These are phyloP conservation scores for Talaromyces sp. DNA, from an alignment of 2,329 filamentous ascomycete genomes.

Conservation along the genomic window DNA sequence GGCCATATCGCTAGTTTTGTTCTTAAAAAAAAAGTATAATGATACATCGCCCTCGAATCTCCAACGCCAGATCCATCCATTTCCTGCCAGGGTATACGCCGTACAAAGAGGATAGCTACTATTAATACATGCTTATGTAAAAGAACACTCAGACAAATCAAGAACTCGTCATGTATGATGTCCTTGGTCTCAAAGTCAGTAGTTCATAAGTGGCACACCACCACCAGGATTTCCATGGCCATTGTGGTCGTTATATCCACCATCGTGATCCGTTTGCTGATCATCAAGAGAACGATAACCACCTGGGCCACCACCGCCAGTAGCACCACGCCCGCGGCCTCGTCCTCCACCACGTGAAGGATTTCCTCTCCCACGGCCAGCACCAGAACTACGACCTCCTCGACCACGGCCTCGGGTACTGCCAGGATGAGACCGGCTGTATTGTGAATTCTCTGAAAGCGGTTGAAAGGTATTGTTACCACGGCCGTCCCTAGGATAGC, in stretches of 20 bases:
- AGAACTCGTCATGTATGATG: not conserved
- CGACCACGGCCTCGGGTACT: slow-evolving; percentile 40
- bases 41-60: not conserved
- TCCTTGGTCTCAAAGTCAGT: slow-evolving; percentile 17
- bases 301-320: slow-evolving; percentile 36
- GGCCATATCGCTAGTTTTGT: too few relatives aligned
- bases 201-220: slow-evolving; percentile 33
- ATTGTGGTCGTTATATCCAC: slow-evolving; percentile 21
- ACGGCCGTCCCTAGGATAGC: slow-evolving; percentile 28
- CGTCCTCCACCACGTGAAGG: slow-evolving; percentile 32
- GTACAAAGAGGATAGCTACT: not conserved
- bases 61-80: not conserved
- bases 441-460: slow-evolving; percentile 18
- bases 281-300: slow-evolving; percentile 66
- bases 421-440: slow-evolving; percentile 20
- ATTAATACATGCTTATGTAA: not conserved
- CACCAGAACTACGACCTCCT: slow-evolving; percentile 30
- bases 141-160: not conserved
- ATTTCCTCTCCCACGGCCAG: slow-evolving; percentile 29
- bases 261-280: slow-evolving; percentile 28
- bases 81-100: not conserved
- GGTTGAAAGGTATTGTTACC: slow-evolving; percentile 20
- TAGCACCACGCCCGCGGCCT: slow-evolving; percentile 43
- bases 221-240: not conserved
- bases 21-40: not conserved